A percentile compares a stretch with the other conserved stretches of the same genome.
These are phyloP conservation scores for Lasiodiplodia theobromae DNA, from an alignment of 2,329 filamentous ascomycete species.

Conservation along the genomic window DNA sequence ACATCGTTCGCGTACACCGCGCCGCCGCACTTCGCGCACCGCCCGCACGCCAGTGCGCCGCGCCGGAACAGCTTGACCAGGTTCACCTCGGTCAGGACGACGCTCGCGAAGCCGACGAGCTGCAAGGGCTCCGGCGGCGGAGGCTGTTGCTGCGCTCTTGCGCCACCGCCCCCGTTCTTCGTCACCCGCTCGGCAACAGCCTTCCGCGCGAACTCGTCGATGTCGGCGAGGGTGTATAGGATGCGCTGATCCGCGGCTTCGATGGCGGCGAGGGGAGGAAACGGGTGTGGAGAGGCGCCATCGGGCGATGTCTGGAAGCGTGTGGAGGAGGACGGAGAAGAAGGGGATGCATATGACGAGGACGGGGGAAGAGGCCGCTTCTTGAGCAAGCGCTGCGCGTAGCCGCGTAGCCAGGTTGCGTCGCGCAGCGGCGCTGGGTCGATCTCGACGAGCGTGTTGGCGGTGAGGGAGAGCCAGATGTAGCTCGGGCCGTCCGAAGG, in stretches of 20 bases:
- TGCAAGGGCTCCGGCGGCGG: too few relatives aligned
- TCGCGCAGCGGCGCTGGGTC: conserved; percentile 61
- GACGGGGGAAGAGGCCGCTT: not conserved
- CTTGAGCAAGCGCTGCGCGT: conserved; percentile 53
- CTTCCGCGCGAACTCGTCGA: conserved; percentile 50
- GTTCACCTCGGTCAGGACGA: conserved; percentile 53
- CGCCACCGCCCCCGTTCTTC: not conserved
- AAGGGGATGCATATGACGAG: not conserved
- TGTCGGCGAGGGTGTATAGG: conserved; percentile 53
- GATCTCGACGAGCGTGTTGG: conserved; percentile 61
- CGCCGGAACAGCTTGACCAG: conserved; percentile 50
- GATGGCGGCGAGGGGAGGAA: conserved; percentile 36
- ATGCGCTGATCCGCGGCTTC: conserved; percentile 41
- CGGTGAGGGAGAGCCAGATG: conserved; percentile 42
- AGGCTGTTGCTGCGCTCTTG: too few relatives aligned
- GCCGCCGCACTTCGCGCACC: conserved; percentile 60
- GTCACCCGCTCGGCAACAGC: conserved; percentile 36
- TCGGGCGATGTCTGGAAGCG: too few relatives aligned
- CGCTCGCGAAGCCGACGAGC: conserved; percentile 51
- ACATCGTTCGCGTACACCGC: conserved; percentile 61
- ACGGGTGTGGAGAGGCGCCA: conserved; percentile 54
- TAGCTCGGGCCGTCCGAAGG: not conserved
- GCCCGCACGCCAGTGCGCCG: conserved; percentile 54
- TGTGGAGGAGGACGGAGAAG: not conserved
- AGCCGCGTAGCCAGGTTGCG: conserved; percentile 60